Percentiles rank a stretch among this genome's conserved stretches.
These are phyloP conservation scores for Scheffersomyces titani DNA, from an alignment of 1,139 yeast genomes.

Conservation along the genomic window DNA sequence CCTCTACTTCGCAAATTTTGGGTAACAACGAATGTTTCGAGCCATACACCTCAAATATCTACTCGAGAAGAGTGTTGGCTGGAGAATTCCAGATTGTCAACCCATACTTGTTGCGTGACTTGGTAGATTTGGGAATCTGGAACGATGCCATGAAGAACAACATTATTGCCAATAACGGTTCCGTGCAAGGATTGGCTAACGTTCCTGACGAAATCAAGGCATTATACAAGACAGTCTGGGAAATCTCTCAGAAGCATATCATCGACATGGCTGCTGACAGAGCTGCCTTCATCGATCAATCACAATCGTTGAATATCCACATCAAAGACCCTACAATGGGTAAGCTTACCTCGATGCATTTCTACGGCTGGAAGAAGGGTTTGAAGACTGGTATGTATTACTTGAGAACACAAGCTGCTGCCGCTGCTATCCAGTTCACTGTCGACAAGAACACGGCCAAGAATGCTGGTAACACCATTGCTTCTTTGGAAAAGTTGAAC, in stretches of 20 bases:
- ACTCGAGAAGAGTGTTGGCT: conserved; percentile 59
- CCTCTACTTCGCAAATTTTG: conserved; percentile 62
- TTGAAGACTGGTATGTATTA: conserved; percentile 67
- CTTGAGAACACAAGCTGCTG: conserved; percentile 63
- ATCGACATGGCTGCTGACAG: conserved; percentile 65
- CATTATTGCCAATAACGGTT: conserved; percentile 55
- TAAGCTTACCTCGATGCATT: conserved; percentile 60
- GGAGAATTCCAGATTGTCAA: conserved; percentile 66
- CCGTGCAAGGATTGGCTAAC: conserved; percentile 51
- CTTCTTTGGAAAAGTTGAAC: conserved; percentile 55
- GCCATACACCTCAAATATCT: conserved; percentile 61
- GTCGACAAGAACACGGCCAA: conserved; percentile 43
- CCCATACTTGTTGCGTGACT: conserved; percentile 54
- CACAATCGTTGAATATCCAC: conserved; percentile 60
- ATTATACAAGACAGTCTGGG: conserved; percentile 63
- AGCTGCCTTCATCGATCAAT: conserved; percentile 60
- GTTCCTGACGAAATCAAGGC: conserved; percentile 54
- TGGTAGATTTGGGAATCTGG: conserved; percentile 59
- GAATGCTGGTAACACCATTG: conserved; percentile 26
- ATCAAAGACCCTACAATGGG: conserved; percentile 58
- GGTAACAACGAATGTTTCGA: conserved; percentile 66
- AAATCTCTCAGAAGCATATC: conserved; percentile 55
- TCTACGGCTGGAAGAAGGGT: conserved; percentile 65
- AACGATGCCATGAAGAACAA: conserved; percentile 52
- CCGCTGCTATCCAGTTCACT: conserved; percentile 63